Percentiles rank a stretch among this genome's conserved stretches.
These are phyloP conservation scores for Trichoderma sp. DNA, from an alignment of 2,329 filamentous ascomycete genomes.

Conservation along the genomic window DNA sequence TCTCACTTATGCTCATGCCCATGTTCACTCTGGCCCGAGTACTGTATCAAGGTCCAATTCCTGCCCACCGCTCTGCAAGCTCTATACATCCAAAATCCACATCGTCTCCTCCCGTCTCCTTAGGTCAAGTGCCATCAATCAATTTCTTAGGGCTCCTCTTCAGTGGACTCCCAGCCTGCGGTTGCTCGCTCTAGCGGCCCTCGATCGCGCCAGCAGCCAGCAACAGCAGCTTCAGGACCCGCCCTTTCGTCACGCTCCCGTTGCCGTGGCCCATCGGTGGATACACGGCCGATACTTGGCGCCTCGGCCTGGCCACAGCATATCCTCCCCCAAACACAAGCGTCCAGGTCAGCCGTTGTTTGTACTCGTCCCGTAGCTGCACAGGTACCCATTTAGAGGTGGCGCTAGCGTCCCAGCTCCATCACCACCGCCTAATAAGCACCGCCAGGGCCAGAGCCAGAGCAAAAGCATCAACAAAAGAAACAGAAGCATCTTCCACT, in stretches of 20 bases:
- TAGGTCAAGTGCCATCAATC: neutral
- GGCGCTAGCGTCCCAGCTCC: constrained; percentile 19
- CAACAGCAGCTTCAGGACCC: constrained; percentile 2
- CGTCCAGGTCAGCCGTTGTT: neutral
- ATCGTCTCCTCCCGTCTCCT: neutral
- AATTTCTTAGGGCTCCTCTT: neutral
- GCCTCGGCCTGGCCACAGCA: neutral
- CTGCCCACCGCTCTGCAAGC: neutral
- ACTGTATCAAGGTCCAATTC: neutral
- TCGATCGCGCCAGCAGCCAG: constrained; percentile 6
- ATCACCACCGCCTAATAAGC: constrained; percentile 18
- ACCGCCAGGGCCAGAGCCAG: neutral
- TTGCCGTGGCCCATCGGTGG: constrained; percentile 16
- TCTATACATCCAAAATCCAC: neutral
- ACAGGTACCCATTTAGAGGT: constrained; percentile 15
- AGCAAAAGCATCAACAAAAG: constrained; percentile 19
- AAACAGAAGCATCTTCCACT: constrained; percentile 1
- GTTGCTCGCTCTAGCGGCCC: neutral
- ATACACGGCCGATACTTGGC: neutral
- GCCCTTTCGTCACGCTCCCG: constrained; percentile 20
- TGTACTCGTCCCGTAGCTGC: neutral
- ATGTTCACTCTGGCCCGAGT: too few species aligned
- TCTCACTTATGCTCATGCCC: neutral
- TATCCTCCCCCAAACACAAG: neutral
- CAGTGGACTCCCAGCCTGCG: neutral